A percentile compares a stretch with the other conserved stretches of the same genome.
Conservation (phyloP, 495 filamentous ascomycete genomes). For the Margaritispora aquatica region DNA sequence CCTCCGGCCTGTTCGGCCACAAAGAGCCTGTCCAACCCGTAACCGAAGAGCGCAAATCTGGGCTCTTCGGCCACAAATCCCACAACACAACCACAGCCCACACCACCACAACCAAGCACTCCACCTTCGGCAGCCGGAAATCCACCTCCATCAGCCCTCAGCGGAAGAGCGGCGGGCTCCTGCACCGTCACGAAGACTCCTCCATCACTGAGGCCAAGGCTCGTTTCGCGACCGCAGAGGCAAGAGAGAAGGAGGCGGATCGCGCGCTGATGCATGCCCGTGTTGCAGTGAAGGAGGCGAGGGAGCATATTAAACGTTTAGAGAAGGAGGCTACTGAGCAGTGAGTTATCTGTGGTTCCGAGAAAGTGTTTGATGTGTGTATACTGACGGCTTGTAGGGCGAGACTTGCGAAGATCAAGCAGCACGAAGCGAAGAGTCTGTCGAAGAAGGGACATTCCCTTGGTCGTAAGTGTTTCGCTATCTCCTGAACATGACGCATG, state of each 20-base stretch:
- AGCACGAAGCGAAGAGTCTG: slow-evolving; percentile 54
- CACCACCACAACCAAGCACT: slow-evolving; percentile 19
- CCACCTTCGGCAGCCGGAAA: background rate
- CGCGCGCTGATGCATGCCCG: slow-evolving; percentile 50
- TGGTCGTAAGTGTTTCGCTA: slow-evolving; percentile 44
- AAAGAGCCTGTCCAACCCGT: slow-evolving; percentile 19
- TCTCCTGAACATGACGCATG: background rate
- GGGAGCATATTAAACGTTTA: slow-evolving; percentile 54
- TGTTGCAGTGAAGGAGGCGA: slow-evolving; percentile 51
- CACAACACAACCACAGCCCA: slow-evolving; percentile 34
- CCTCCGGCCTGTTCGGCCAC: too few relatives aligned
- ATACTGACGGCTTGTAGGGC: slow-evolving; percentile 24
- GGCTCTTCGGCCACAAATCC: slow-evolving; percentile 36
- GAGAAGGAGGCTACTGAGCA: slow-evolving; percentile 61
- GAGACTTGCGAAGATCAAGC: slow-evolving; percentile 59
- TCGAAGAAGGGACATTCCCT: slow-evolving; percentile 60
- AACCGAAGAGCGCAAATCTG: slow-evolving; percentile 23
- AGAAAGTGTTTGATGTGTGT: background rate
- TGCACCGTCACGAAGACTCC: slow-evolving; percentile 45
- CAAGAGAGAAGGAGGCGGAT: slow-evolving; percentile 56
- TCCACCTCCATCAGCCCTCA: slow-evolving; percentile 16
- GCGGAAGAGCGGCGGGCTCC: slow-evolving; percentile 11
- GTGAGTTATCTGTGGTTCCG: slow-evolving; percentile 27
- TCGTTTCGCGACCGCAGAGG: slow-evolving; percentile 50
- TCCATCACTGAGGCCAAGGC: slow-evolving; percentile 51